These are phyloP conservation scores for Hanseniaspora sp. DNA, from an alignment of 1,139 yeast genomes.

Conservation along the genomic window DNA sequence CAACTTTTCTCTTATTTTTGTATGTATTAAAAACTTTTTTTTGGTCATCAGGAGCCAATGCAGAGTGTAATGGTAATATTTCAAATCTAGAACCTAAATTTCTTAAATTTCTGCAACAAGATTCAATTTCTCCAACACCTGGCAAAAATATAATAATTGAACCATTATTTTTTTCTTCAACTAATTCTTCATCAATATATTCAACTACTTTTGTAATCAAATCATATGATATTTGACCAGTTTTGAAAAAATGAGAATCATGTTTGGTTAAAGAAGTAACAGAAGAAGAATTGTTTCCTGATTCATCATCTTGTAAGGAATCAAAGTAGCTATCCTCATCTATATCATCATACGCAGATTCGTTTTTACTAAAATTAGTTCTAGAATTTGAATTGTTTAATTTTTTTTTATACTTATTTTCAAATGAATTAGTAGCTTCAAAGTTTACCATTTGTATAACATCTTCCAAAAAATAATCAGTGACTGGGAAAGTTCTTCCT, in stretches of 20 bases:
- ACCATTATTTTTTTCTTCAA: slow-evolving; percentile 40
- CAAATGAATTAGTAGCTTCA: slow-evolving; percentile 31
- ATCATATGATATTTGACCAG: slow-evolving; percentile 64
- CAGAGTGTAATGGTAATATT: slow-evolving; percentile 74
- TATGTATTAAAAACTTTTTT: slow-evolving; percentile 58
- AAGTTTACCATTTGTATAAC: slow-evolving; percentile 47
- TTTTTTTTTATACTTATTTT: slow-evolving; percentile 11
- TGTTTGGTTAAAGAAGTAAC: slow-evolving; percentile 35
- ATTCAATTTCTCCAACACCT: slow-evolving; percentile 78
- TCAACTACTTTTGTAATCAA: slow-evolving; percentile 49
- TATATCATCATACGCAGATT: slow-evolving; percentile 15
- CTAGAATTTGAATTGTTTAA: background rate
- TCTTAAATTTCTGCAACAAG: slow-evolving; percentile 35
- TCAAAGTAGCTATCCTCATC: slow-evolving; percentile 21
- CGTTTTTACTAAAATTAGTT: slow-evolving; percentile 13
- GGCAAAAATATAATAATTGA: slow-evolving; percentile 79
- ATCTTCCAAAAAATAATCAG: slow-evolving; percentile 60
- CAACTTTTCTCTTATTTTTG: slow-evolving; percentile 53
- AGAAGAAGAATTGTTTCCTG: slow-evolving; percentile 12
- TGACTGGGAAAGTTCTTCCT: slow-evolving; percentile 87
- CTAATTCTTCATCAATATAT: slow-evolving; percentile 41
- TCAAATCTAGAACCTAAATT: slow-evolving; percentile 27
- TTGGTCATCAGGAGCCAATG: slow-evolving; percentile 73
- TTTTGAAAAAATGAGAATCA: slow-evolving; percentile 50
- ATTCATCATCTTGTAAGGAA: slow-evolving; percentile 12